Base-by-base conservation (phyloP, 306 rosid species). In the Prunus dulcis region DNA sequence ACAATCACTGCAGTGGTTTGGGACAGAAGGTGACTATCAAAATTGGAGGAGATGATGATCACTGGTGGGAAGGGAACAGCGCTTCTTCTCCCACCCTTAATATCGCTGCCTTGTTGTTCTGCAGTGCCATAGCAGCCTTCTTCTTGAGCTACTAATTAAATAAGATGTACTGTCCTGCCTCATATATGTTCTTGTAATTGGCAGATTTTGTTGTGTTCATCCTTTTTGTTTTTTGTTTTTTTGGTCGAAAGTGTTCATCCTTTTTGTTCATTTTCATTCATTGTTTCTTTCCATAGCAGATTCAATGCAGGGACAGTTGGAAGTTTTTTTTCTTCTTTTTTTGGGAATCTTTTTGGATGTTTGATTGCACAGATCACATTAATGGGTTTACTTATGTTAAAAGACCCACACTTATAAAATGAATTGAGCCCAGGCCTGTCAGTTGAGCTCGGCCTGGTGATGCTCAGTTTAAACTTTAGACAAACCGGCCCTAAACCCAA, bases 1-100 rank as follows among this genome's bases (percentile, higher is more conserved):
- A 20, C 17, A 43, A 64, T 23, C 71, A 84, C 76, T 81, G 87
- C 43, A 28, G 20, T 27, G 57, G 13, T 45, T 2, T 46, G 3
- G 89, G 84, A 61, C 84, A 81, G 67, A 83, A 83, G 78, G 84
- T 81, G 41, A 77, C 76, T 2, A 80, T 83, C 56, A 38, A 57
- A 3, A 76, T 78, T 23, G 76, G 76, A 57, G 67, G 38, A 27
- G 22, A 65, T 2, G 78, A 20, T 5, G 64, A 63, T 51, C 63
- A 52, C 62, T 50, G 71, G 75, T 55, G 65, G 65, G 60, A 61
- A 9, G 17, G 38, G 50, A 75, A 75, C 72, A 22, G 43, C 45
- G 64, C 72, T 75, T 51, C 72, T 64, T 64, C 72, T 20, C 71
- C 65, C 72, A 11, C 22, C 51, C 4, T 12, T 52, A 58, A 53